These are phyloP conservation scores for Phytophthora hybrid DNA, from an alignment of 352 stramenopile species.

Conservation along the genomic window DNA sequence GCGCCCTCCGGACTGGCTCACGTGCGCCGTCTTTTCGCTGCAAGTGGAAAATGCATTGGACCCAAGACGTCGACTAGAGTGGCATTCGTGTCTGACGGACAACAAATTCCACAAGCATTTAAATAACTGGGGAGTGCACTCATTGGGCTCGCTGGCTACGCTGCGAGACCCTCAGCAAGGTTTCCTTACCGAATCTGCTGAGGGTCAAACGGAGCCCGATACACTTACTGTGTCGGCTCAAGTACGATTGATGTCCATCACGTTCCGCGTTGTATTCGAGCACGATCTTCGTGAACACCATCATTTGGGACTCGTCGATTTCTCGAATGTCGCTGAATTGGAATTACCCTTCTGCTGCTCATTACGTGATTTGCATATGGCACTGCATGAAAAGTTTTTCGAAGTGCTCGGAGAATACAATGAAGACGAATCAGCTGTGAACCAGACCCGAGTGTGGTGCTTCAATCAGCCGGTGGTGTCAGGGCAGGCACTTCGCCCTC, in stretches of 20 bases:
- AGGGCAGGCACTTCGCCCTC: conserved; percentile 72
- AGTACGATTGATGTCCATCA: conserved; percentile 83
- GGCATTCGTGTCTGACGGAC: conserved; percentile 84
- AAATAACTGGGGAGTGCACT: conserved; percentile 88
- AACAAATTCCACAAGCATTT: conserved; percentile 84
- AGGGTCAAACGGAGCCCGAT: conserved; percentile 37
- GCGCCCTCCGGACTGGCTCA: conserved; percentile 71
- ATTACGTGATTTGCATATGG: conserved; percentile 58
- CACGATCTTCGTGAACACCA: conserved; percentile 57
- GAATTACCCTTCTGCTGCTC: conserved; percentile 78
- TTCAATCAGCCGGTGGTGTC: conserved; percentile 84
- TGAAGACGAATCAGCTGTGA: conserved; percentile 34
- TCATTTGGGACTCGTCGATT: conserved; percentile 64
- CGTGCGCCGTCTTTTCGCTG: conserved; percentile 82
- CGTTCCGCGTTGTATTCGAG: conserved; percentile 77
- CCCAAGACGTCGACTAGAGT: conserved; percentile 63
- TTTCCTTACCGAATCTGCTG: conserved; percentile 42
- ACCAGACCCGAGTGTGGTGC: conserved; percentile 65
- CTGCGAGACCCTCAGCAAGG: conserved; percentile 65
- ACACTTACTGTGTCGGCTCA: conserved; percentile 71
- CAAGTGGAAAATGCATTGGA: conserved; percentile 63
- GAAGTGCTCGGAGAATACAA: conserved; percentile 35
- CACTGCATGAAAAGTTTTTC: conserved; percentile 43
- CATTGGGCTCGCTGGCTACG: conserved; percentile 62
- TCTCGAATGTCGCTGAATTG: conserved; percentile 55